Base-by-base conservation (phyloP, 495 filamentous ascomycete species). In the Tuber borchii region DNA sequence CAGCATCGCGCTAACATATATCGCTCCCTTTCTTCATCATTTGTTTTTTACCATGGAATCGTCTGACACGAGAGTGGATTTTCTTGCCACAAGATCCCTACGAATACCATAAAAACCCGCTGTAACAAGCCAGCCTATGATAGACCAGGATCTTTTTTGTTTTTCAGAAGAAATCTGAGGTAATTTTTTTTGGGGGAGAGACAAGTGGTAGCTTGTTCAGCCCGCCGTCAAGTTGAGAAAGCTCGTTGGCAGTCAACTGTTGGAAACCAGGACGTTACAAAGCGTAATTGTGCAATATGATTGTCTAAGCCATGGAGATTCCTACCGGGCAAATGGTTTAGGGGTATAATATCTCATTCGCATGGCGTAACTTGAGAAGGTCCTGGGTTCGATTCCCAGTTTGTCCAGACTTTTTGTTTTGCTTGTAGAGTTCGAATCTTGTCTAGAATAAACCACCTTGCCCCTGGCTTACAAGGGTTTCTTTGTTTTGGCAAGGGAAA, bases 321-420 rank as follows among this genome's bases (percentile, higher is more conserved):
- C 7, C 12, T 17, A 7, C 31, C 45, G 74, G 74, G 74, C 56
- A 75, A 71, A 69, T 73, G 65, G 74, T 75, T 75, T 75, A 75
- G 74, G 74, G 74, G 74, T 72, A 75, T 75, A 75, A 75, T 69
- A 71, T 73, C 65, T 75, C 74, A 75, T 75, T 72, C 74, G 65
- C 74, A 75, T 48, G 3, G 56, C 42, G 65, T 44, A 37, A 73
- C 37, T 75, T 72, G 74, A 75, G 74, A 75, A 20, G 65, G 74
- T 72, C 65, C 68, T 73, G 65, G 74, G 74, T 75, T 75, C 74
- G 74, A 73, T 75, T 73, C 69, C 74, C 74, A 75, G 68, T 69
- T 75, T 75, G 22, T 75, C 74, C 70, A 75, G 5, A 48, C 34
- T 75, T 75, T 75, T 72, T 44, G 34, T 48, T 48, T 37, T 45